Conservation (phyloP, 2,329 filamentous ascomycete species). For the Tolypocladium cylindrosporum region DNA sequence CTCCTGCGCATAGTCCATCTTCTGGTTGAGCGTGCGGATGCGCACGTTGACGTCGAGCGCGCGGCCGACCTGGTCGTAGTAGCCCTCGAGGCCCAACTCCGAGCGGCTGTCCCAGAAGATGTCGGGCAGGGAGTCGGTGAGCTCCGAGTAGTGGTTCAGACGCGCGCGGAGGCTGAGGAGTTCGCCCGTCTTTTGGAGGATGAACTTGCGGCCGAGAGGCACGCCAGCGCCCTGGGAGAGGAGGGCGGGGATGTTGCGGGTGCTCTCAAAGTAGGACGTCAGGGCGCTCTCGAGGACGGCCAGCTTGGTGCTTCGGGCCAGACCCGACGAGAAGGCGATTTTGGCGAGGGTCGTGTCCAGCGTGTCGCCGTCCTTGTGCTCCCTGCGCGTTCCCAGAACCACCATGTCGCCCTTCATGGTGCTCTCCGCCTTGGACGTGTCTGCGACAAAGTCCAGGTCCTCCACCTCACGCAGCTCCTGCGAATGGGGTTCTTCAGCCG, state of each 20-base stretch:
- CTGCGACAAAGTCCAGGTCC: constrained; percentile 78
- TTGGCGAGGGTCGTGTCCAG: constrained; percentile 69
- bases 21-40: constrained; percentile 87
- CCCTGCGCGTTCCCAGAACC: constrained; percentile 67
- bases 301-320: constrained; percentile 87
- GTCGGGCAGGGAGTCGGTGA: constrained; percentile 90
- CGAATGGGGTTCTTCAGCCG: constrained; percentile 65
- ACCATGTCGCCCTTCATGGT: constrained; percentile 81
- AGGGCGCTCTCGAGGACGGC: constrained; percentile 82
- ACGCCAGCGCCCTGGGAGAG: constrained; percentile 52
- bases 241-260: constrained; percentile 68
- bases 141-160: constrained; percentile 91
- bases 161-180: constrained; percentile 82
- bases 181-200: constrained; percentile 88
- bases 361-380: constrained; percentile 31
- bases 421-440: constrained; percentile 62
- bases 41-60: constrained; percentile 85
- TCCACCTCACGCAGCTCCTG: constrained; percentile 67
- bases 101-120: constrained; percentile 92
- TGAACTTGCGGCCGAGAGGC: constrained; percentile 54
- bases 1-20: constrained; percentile 96
- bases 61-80: constrained; percentile 87
- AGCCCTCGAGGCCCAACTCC: constrained; percentile 82
- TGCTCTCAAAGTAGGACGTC: constrained; percentile 77
- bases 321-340: constrained; percentile 89